Percentiles rank a stretch among this genome's conserved stretches.
Conservation (phyloP, 1,139 yeast species). For the Nakaseomyces sp. region DNA sequence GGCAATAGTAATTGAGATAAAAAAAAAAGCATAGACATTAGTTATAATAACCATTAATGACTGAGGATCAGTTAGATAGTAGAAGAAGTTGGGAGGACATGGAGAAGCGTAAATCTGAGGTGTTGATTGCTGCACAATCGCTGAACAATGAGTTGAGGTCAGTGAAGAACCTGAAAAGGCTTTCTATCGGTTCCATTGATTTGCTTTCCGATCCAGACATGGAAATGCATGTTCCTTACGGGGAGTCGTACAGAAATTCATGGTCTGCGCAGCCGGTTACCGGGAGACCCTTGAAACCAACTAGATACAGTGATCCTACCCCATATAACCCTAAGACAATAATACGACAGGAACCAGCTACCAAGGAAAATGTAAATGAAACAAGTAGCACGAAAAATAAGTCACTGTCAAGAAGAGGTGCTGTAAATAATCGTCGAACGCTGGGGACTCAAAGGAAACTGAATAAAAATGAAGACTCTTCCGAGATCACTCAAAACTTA, state of each 20-base stretch:
- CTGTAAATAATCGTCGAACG: slow-evolving; percentile 7
- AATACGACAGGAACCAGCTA: not conserved
- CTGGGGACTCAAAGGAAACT: not conserved
- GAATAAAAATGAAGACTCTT: slow-evolving; percentile 4
- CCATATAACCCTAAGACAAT: slow-evolving; percentile 1
- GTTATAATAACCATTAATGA: not conserved
- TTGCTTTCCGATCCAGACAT: slow-evolving; percentile 26
- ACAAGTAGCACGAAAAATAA: not conserved
- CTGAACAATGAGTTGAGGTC: slow-evolving; percentile 26
- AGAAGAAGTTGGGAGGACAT: not conserved
- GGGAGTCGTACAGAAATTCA: slow-evolving; percentile 11
- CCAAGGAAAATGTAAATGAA: not conserved
- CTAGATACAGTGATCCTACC: slow-evolving; percentile 8
- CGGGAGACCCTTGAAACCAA: slow-evolving; percentile 2
- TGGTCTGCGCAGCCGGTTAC: slow-evolving; percentile 10
- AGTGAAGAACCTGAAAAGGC: slow-evolving; percentile 27
- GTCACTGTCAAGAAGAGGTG: slow-evolving; percentile 12
- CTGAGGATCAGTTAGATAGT: not conserved
- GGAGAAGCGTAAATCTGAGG: slow-evolving; percentile 25
- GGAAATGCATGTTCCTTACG: slow-evolving; percentile 10
- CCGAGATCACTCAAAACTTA: slow-evolving; percentile 30
- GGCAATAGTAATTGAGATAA: too few relatives aligned
- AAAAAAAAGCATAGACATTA: too few relatives aligned
- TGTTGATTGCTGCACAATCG: slow-evolving; percentile 28
- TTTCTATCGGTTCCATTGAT: slow-evolving; percentile 30